These are phyloP conservation scores for Penicillium sp. DNA, from an alignment of 2,329 filamentous ascomycete genomes.

Conservation along the genomic window DNA sequence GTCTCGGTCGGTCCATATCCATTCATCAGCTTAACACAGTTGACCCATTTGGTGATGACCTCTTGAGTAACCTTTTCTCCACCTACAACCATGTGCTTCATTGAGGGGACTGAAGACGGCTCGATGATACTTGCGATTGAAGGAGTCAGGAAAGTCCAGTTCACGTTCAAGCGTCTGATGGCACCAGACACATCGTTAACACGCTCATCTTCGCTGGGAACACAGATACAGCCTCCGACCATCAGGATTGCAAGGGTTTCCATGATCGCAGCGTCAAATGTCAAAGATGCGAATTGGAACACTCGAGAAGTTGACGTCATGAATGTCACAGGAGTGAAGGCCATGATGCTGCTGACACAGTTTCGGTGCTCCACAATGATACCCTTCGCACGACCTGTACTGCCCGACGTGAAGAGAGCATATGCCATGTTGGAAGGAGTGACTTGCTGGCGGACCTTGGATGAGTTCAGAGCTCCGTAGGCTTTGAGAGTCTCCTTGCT, in stretches of 20 bases:
- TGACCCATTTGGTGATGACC: constrained; percentile 70
- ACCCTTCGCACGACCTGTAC: constrained; percentile 40
- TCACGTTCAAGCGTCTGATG: constrained; percentile 53
- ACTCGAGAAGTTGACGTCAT: constrained; percentile 29
- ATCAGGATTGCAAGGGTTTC: constrained; percentile 40
- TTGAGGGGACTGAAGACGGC: constrained; percentile 39
- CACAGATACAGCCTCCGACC: constrained; percentile 50
- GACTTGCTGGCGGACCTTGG: constrained; percentile 2
- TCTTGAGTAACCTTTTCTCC: constrained; percentile 68
- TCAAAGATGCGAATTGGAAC: constrained; percentile 49
- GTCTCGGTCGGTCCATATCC: constrained; percentile 43
- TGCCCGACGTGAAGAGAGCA: constrained; percentile 40
- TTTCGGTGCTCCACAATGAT: constrained; percentile 39
- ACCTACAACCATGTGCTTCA: constrained; percentile 47
- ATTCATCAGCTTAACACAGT: constrained; percentile 39
- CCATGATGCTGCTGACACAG: constrained; percentile 33
- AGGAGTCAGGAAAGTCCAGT: constrained; percentile 49
- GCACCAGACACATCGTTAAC: constrained; percentile 50
- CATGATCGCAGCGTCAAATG: constrained; percentile 47
- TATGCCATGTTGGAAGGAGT: constrained; percentile 34
- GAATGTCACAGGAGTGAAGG: constrained; percentile 28
- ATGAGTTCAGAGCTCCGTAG: constrained; percentile 21
- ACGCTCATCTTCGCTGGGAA: constrained; percentile 48
- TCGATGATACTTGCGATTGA: constrained; percentile 44
- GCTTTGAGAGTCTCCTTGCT: constrained; percentile 33